These are phyloP conservation scores for Thraustochytrium striatum DNA, from an alignment of 352 stramenopile genomes.

Conservation along the genomic window DNA sequence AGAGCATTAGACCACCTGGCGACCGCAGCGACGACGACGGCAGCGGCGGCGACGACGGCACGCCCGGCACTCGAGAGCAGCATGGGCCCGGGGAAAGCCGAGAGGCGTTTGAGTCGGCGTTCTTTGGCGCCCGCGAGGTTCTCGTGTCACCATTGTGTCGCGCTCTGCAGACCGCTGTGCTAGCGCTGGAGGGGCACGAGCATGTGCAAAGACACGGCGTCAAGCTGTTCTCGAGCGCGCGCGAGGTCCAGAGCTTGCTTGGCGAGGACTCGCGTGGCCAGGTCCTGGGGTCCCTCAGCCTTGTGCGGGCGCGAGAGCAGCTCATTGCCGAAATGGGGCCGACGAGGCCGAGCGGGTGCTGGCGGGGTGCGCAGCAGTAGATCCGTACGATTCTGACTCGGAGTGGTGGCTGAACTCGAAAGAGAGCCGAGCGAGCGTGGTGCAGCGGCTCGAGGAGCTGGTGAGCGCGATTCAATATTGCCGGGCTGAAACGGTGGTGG, in stretches of 20 bases:
- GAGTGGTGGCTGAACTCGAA: conserved; percentile 38
- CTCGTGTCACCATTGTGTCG: conserved; percentile 17
- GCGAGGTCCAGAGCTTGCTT: conserved; percentile 43
- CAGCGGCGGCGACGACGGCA: background rate
- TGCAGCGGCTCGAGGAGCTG: conserved; percentile 33
- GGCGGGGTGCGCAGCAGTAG: background rate
- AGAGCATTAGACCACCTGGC: background rate
- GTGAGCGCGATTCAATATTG: conserved; percentile 15
- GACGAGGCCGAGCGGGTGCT: background rate
- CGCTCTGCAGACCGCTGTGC: conserved; percentile 33
- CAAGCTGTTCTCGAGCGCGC: conserved; percentile 2
- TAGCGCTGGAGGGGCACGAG: conserved; percentile 15
- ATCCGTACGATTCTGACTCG: conserved; percentile 33
- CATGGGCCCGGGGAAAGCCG: background rate
- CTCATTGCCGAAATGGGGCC: background rate
- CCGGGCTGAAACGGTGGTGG: background rate
- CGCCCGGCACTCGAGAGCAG: background rate
- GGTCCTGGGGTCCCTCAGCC: background rate
- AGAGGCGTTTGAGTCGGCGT: background rate
- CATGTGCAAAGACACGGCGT: background rate
- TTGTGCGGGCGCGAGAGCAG: background rate
- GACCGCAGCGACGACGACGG: background rate
- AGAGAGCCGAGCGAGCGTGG: conserved; percentile 13
- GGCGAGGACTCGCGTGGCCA: conserved; percentile 32
- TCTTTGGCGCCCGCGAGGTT: conserved; percentile 4